Percentiles rank a stretch among this genome's conserved stretches.
Conservation (phyloP, 1,139 yeast genomes). For the Geotrichum aggregatum region DNA sequence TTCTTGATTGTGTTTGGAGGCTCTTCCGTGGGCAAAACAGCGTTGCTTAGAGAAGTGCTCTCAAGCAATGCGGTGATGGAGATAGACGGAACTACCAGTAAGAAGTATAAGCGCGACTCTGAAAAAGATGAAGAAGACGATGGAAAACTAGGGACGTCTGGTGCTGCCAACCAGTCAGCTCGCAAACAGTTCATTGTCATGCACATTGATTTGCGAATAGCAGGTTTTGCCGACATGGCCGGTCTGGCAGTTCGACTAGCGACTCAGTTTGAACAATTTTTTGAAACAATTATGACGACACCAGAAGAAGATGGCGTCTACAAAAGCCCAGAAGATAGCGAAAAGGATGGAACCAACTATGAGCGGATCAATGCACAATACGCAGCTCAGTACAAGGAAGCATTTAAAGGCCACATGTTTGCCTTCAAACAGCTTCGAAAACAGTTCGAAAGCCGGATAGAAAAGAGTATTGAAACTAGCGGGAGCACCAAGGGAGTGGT, state of each 20-base stretch:
- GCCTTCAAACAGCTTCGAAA: constrained; percentile 25
- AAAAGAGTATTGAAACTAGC: constrained; percentile 16
- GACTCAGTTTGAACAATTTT: constrained; percentile 23
- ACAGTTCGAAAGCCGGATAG: constrained; percentile 19
- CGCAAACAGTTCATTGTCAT: constrained; percentile 22
- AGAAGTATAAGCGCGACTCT: constrained; percentile 1
- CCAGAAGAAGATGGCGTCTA: constrained; percentile 21
- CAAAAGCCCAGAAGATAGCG: constrained; percentile 17
- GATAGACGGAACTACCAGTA: not conserved
- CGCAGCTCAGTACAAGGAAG: constrained; percentile 19
- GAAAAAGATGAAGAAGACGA: constrained; percentile 5
- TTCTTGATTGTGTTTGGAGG: constrained; percentile 26
- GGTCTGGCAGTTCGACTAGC: constrained; percentile 25
- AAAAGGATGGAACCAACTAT: constrained; percentile 7
- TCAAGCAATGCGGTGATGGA: constrained; percentile 7
- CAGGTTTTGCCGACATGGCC: constrained; percentile 24
- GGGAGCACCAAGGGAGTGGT: constrained; percentile 14
- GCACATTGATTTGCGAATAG: constrained; percentile 25
- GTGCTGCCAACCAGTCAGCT: constrained; percentile 3
- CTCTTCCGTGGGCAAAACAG: constrained; percentile 26
- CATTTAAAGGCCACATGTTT: constrained; percentile 25
- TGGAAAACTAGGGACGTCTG: not conserved
- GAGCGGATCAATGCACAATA: constrained; percentile 13
- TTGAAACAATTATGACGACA: constrained; percentile 20
- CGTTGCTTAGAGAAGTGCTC: constrained; percentile 24